Evolutionary conservation across 2,329 filamentous ascomycete genomes (phyloP), one percentile per base, ranked within the genome.

Genomic region (Talaromyces funiculosus): DNA sequence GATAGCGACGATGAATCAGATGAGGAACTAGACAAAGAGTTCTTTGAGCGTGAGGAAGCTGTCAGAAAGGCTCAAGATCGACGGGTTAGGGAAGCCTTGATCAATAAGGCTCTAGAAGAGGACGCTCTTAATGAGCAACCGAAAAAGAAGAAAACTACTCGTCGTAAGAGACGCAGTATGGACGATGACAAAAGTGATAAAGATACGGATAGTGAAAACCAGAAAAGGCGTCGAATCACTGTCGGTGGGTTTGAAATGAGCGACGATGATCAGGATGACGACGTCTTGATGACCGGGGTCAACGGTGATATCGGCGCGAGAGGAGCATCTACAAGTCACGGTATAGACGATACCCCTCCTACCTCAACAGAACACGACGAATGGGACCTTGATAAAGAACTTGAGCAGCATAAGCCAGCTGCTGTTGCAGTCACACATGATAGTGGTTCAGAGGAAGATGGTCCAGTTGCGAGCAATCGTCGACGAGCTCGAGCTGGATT

Each of bases 1-100:
- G 86, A 88, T 38, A 91, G 89, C 66, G 94, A 97, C 71, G 94
- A 97, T 57, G 92, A 96, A 66, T 87, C 84, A n/a, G 91, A 96
- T 68, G 86, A 83, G 35, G 90, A 92, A 51, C 84, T 85, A 60
- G 84, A 90, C 74, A 79, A 72, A 22, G 85, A 84, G 20, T 97
- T 97, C 75, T 97, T 93, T 74, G 86, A 82, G 2, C 81, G 84
- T 16, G 92, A 97, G 75, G 86, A 87, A 72, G 77, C 82, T 64
- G 80, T 88, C 62, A 80, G 89, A 53, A 81, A 84, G 64, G 82
- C 82, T 53, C 83, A 82, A 56, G 75, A 75, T 29, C 73, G 77
- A 33, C 76, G 78, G 16, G 78, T 84, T 61, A 77, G 77, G 60
- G 77, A 80, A 55, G 79, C 79, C 5, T 64, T 84, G 58, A 72